These are phyloP conservation scores for Urtica urens DNA, from an alignment of 306 rosid species.

Conservation along the genomic window DNA sequence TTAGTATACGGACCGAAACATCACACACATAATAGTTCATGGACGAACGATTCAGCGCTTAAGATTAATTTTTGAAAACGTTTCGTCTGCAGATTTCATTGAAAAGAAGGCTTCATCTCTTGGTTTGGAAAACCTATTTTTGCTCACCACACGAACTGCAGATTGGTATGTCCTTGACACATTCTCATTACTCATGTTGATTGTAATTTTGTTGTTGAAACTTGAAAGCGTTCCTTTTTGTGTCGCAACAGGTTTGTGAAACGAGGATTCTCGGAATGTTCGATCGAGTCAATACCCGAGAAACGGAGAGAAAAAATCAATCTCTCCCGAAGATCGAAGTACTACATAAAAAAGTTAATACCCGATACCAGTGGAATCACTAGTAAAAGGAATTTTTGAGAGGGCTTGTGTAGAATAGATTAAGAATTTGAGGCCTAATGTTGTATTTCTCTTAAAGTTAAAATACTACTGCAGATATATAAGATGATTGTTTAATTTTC, in stretches of 20 bases:
- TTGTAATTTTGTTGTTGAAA: neutral
- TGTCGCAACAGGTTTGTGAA: conserved; percentile 72
- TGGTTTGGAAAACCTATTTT: conserved; percentile 71
- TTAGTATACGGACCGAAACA: too few species aligned
- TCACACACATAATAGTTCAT: too few species aligned
- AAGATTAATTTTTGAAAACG: neutral
- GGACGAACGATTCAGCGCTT: too few species aligned
- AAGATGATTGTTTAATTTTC: too few species aligned
- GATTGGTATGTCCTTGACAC: conserved; percentile 52
- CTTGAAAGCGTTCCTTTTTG: neutral
- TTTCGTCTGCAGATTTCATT: conserved; percentile 52
- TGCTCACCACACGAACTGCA: conserved; percentile 85
- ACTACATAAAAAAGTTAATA: conserved; percentile 66
- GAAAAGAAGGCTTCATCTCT: conserved; percentile 76
- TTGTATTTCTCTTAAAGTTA: too few species aligned
- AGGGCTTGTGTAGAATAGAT: too few species aligned
- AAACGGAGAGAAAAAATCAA: conserved; percentile 52
- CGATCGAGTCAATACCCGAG: conserved; percentile 68
- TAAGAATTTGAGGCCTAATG: too few species aligned
- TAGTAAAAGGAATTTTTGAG: conserved; percentile 19
- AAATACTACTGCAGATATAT: too few species aligned
- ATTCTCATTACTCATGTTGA: neutral
- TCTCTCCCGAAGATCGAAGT: conserved; percentile 86
- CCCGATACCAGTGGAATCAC: conserved; percentile 67
- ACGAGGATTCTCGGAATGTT: conserved; percentile 92